Base-by-base conservation (phyloP, 2,329 filamentous ascomycete genomes). In the Fusarium sp. region DNA sequence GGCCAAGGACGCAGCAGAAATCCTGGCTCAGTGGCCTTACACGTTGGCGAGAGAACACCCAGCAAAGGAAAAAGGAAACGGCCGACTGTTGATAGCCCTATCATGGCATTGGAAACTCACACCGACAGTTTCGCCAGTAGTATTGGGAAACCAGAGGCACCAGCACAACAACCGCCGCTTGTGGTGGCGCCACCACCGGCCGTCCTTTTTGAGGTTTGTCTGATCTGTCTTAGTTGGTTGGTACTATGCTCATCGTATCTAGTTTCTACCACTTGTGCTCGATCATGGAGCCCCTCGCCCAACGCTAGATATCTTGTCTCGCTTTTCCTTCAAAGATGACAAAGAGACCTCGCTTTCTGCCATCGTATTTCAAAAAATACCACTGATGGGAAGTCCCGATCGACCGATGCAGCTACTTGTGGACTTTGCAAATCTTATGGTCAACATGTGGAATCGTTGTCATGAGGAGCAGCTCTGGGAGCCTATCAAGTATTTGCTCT, bases 21-120 rank as follows among this genome's bases (percentile, higher is more conserved):
- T 60, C 80, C 81, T 1, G 84, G 84, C 2, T 81, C 86, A 1
- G 82, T 87, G 5, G 84, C 86, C 6, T 79, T 82, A 20, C 82
- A 85, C 28, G 80, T 87, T 8, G 82, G 83, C 1, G 88, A 90
- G 73, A 84, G 87, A 67, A 90, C 89, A 6, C 93, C 93, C 2
- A 92, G 85, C 42, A 92, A 91, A 63, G 86, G 85, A 12, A 96
- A 96, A 83, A 85, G 93, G 73, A 95, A 95, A 79, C 86, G 93
- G 8, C 88, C 88, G 3, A 78, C 84, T 3, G 83, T 90, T 7
- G 90, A 93, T 68, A 95, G 92, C 75, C 93, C 93, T 3, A 85
- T 90, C 20, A 87, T 86, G 78, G 86, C 90, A 3, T 82, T 94
- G 17, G 89, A 91, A 59, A 88, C 82, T 14, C 83, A 85, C 70